phyloP scores from a whole-genome alignment of 2,329 filamentous ascomycete genomes.

The Trichoderma aggressivum region DNA sequence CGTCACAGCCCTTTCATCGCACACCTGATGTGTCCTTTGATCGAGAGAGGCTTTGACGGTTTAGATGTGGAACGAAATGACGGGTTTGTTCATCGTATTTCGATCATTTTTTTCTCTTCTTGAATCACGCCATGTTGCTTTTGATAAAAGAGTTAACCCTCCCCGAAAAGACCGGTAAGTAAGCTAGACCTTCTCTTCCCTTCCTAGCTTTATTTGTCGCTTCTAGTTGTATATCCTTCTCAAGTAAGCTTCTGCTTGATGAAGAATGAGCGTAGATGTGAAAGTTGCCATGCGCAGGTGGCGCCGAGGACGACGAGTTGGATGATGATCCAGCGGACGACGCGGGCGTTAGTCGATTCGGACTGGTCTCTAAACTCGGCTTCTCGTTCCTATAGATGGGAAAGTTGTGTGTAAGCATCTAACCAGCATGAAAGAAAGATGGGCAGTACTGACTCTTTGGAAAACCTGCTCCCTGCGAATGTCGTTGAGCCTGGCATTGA shows the following conservation, averaged over 20 bases:
- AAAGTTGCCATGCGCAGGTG: constrained; percentile 96
- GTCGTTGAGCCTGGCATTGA: constrained; percentile 83
- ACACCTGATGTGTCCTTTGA: background rate
- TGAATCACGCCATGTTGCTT: background rate
- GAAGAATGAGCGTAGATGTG: constrained; percentile 93
- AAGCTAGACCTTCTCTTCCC: too few relatives aligned
- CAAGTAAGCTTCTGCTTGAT: constrained; percentile 99
- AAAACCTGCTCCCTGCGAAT: constrained; percentile 94
- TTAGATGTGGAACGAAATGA: background rate
- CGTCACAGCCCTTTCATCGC: background rate
- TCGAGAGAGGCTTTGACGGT: background rate
- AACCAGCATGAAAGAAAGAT: background rate
- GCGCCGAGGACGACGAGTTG: constrained; percentile 79
- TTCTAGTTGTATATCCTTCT: background rate
- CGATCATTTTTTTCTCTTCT: background rate
- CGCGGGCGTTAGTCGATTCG: constrained; percentile 85
- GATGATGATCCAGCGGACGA: constrained; percentile 90
- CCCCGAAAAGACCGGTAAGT: background rate
- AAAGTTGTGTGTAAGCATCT: background rate
- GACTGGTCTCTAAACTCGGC: constrained; percentile 98
- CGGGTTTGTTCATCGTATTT: background rate
- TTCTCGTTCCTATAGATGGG: constrained; percentile 74
- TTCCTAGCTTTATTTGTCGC: background rate
- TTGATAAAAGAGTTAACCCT: background rate
- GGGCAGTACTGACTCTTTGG: constrained; percentile 82